phyloP scores from a whole-genome alignment of 371 early-diverging fungal species.

The Mortierella sp. region DNA sequence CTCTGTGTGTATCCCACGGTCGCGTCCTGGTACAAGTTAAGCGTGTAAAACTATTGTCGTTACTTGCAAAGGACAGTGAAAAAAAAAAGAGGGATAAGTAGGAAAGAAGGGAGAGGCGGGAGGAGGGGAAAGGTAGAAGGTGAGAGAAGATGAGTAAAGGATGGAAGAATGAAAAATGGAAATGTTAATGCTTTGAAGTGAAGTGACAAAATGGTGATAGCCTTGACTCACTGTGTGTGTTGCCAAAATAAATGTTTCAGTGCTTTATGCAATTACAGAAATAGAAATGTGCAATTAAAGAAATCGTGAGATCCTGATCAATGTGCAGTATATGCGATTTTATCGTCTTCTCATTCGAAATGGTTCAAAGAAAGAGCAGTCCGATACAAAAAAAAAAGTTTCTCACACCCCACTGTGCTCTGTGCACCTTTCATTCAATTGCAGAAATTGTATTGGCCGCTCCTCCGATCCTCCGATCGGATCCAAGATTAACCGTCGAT shows the following conservation, averaged over 20 bases:
- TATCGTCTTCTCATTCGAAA: not conserved
- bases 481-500: slow-evolving; percentile 2
- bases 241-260: not conserved
- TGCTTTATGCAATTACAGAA: not conserved
- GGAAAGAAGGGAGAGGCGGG: not conserved
- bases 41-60: slow-evolving; percentile 2
- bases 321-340: not conserved
- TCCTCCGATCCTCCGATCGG: not conserved
- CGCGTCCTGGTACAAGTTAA: not conserved
- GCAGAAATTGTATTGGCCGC: too few relatives aligned
- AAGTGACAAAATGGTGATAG: not conserved
- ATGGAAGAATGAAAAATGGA: not conserved
- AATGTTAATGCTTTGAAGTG: not conserved
- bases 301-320: not conserved
- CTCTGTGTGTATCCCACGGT: not conserved
- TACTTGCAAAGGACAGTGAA: not conserved
- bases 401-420: too few relatives aligned
- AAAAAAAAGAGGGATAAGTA: not conserved
- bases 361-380: not conserved
- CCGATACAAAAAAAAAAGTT: not conserved
- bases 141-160: not conserved
- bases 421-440: too few relatives aligned
- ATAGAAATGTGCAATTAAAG: not conserved
- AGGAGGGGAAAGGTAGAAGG: not conserved
- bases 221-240: slow-evolving; percentile 14